These are phyloP conservation scores for Cutaneotrichosporon cyanovorans DNA, from an alignment of 1,284 basidiomycete species.

Conservation along the genomic window DNA sequence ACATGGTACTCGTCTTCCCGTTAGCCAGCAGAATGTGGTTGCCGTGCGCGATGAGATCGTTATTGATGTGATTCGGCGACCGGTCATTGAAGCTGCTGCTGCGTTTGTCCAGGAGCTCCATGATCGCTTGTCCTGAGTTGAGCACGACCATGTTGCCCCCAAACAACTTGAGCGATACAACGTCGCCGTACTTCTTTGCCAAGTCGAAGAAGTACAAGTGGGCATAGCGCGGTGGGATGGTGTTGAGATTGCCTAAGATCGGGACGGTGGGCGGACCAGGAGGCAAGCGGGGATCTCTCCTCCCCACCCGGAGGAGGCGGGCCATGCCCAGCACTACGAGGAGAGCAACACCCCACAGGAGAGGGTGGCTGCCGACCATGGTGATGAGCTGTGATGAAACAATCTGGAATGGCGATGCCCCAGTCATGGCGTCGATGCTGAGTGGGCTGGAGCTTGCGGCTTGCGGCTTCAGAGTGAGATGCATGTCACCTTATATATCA, in stretches of 20 bases:
- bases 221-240: slow-evolving; percentile 9
- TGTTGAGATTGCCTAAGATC: slow-evolving; percentile 6
- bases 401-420: no score
- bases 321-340: not conserved
- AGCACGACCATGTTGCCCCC: slow-evolving; percentile 10
- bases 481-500: no score
- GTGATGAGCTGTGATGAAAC: no score
- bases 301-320: not conserved
- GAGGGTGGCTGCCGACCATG: not conserved
- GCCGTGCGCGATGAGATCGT: slow-evolving; percentile 4
- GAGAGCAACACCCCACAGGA: not conserved
- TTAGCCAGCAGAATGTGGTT: slow-evolving; percentile 9
- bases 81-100: slow-evolving; percentile 8
- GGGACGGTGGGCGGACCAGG: slow-evolving; percentile 6
- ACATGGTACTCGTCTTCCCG: slow-evolving; percentile 1
- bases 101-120: slow-evolving; percentile 7
- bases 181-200: slow-evolving; percentile 5
- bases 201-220: slow-evolving; percentile 6
- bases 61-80: slow-evolving; percentile 5
- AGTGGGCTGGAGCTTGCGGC: no score
- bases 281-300: slow-evolving; percentile 4
- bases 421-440: no score
- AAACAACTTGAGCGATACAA: slow-evolving; percentile 7
- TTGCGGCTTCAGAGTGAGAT: no score
- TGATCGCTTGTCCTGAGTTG: slow-evolving; percentile 2